Conservation (phyloP, 2,329 filamentous ascomycete genomes). For the Paecilomyces sp. region DNA sequence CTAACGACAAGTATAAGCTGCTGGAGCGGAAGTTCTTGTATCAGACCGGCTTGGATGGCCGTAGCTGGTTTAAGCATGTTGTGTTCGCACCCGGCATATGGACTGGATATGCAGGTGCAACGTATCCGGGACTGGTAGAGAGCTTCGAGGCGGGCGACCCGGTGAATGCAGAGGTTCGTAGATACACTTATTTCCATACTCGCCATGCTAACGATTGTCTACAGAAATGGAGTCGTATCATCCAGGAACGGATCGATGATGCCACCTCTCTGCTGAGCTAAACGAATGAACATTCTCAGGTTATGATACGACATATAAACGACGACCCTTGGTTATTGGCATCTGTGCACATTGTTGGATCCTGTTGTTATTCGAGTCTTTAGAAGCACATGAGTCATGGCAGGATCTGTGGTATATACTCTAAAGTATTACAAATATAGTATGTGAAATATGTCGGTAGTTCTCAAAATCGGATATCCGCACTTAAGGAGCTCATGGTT, state of each 20-base stretch:
- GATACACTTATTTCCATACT: conserved; percentile 1
- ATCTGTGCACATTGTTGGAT: neutral
- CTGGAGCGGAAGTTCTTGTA: conserved; percentile 78
- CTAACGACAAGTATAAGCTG: conserved; percentile 76
- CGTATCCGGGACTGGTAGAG: conserved; percentile 59
- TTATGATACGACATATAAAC: neutral
- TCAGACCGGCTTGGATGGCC: conserved; percentile 65
- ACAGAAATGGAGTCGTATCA: conserved; percentile 36
- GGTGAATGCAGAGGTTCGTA: conserved; percentile 44
- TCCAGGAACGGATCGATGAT: conserved; percentile 27
- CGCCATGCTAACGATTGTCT: conserved; percentile 3
- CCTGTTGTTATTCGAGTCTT: neutral
- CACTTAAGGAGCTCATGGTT: too few relatives aligned
- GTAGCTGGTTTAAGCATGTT: conserved; percentile 90
- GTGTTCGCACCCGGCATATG: conserved; percentile 86
- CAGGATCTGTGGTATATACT: neutral
- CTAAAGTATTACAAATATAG: too few relatives aligned
- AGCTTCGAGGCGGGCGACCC: conserved; percentile 47
- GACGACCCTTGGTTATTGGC: neutral
- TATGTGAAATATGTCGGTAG: too few relatives aligned
- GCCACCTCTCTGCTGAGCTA: conserved; percentile 20
- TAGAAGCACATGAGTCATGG: neutral
- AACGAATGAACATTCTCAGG: neutral
- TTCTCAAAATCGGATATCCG: too few relatives aligned
- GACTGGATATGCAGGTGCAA: conserved; percentile 79